Evolutionary conservation across 2,329 filamentous ascomycete species (phyloP), one percentile per base, ranked within the genome.

Genomic region (Fusarium equiseti): DNA sequence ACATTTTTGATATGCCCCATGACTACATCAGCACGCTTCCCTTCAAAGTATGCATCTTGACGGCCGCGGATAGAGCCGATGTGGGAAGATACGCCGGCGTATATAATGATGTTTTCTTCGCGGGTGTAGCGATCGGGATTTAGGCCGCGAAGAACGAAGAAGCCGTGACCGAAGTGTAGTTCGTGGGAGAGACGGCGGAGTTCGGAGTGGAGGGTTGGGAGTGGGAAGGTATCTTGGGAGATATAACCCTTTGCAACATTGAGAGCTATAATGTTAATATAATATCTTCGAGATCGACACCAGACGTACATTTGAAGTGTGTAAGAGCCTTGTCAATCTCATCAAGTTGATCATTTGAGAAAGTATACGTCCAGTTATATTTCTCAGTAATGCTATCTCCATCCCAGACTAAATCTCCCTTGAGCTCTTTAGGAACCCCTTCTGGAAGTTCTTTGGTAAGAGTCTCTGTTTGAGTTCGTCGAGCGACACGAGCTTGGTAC

Each of bases 131-230:
- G 79, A 12, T 84, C 81, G 0, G 89, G 84, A 3, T 83, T 82
- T 1, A 91, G 74, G 8, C 89, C 89, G 4, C 88, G 85, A 18
- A 91, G 75, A 3, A 90, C 87, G 50, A 87, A 87, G 79, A 91
- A 90, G 4, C 89, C 89, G 52, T 85, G 84, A 4, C 88, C 88
- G 29, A 80, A 77, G 74, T 90, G 87, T 2, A 91, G 76, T 62
- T 89, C 87, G 12, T 79, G 72, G 0, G 87, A 88, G 12, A 90
- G 76, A 0, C 78, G 77, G 5, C 87, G 84, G 4, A 91, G 81
- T 13, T 81, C 81, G 1, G 76, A 51, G 63, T 86, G 85, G 0
- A 90, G 79, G 0, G 74, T 83, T 1, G 86, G 86, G 0, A 91
- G 78, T 0, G 88, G 87, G 44, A 91, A 91, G 0, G 84, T 89